phyloP scores from a whole-genome alignment of 768 basidiomycete genomes.

The Candolleomyces aberdarensis region DNA sequence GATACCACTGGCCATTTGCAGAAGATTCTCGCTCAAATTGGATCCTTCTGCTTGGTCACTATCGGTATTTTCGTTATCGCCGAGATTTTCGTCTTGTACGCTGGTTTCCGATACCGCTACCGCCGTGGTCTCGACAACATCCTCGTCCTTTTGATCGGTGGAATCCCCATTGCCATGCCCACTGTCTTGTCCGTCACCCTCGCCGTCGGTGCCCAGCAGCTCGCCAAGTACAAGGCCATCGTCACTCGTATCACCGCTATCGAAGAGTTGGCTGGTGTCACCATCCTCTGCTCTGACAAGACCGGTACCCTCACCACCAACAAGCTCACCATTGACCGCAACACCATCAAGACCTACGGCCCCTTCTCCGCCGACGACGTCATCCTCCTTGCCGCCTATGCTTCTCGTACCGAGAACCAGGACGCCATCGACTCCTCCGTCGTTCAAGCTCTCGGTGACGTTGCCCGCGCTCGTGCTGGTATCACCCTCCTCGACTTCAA shows the following conservation, averaged over 20 bases:
- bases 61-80: constrained; percentile 96
- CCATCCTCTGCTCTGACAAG: constrained; percentile 98
- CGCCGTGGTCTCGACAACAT: constrained; percentile 96
- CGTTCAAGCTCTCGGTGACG: constrained; percentile 72
- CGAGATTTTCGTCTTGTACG: constrained; percentile 92
- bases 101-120: constrained; percentile 87
- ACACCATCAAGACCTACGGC: constrained; percentile 88
- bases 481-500: constrained; percentile 98
- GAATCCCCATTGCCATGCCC: constrained; percentile 99
- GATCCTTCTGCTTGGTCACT: constrained; percentile 93
- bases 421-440: constrained; percentile 95
- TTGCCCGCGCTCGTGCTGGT: constrained; percentile 73
- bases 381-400: constrained; percentile 91
- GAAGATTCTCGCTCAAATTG: constrained; percentile 97
- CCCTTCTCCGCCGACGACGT: constrained; percentile 87
- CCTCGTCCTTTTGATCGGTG: constrained; percentile 98
- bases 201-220: constrained; percentile 97
- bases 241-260: constrained; percentile 99
- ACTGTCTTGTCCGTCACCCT: constrained; percentile 97
- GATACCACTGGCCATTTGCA: constrained; percentile 98
- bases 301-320: constrained; percentile 98
- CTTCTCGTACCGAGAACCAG: constrained; percentile 98
- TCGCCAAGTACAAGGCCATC: constrained; percentile 99
- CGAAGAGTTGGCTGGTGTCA: constrained; percentile 97
- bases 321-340: constrained; percentile 96